phyloP scores from a whole-genome alignment of 441 rosid species.

The Raphanus hybrid region DNA sequence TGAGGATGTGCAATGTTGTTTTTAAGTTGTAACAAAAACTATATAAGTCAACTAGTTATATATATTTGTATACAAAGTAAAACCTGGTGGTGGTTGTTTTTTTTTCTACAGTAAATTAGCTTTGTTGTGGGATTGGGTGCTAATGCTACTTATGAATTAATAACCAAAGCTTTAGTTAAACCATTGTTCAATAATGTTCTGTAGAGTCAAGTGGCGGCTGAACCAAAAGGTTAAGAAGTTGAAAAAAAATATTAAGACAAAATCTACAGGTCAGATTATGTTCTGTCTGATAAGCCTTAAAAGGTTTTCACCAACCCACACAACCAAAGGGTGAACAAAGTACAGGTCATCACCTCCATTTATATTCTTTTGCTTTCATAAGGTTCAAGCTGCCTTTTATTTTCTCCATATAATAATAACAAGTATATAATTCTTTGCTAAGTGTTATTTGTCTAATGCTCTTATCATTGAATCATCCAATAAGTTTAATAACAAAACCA shows the following conservation, averaged over 20 bases:
- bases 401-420: constrained; percentile 4
- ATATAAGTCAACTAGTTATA: constrained; percentile 25
- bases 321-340: constrained; percentile 28
- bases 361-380: constrained; percentile 26
- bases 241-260: constrained; percentile 12
- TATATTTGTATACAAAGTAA: constrained; percentile 24
- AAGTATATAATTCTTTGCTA: background rate
- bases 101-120: constrained; percentile 23
- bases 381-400: constrained; percentile 18
- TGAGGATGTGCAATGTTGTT: constrained; percentile 36
- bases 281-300: constrained; percentile 34
- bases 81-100: constrained; percentile 28
- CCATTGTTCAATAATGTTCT: constrained; percentile 14
- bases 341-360: constrained; percentile 39
- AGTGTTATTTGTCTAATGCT: constrained; percentile 20
- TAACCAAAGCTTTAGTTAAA: constrained; percentile 29
- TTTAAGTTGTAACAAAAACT: constrained; percentile 36
- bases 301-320: constrained; percentile 40
- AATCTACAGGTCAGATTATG: constrained; percentile 40
- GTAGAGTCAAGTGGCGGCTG: constrained; percentile 28
- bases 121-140: constrained; percentile 28
- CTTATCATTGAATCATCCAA: constrained; percentile 18
- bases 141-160: constrained; percentile 20
- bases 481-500: constrained; percentile 30
- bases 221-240: constrained; percentile 15